Evolutionary conservation across 345 rosid genomes (phyloP).

Genomic region (Linum lewisii): DNA sequence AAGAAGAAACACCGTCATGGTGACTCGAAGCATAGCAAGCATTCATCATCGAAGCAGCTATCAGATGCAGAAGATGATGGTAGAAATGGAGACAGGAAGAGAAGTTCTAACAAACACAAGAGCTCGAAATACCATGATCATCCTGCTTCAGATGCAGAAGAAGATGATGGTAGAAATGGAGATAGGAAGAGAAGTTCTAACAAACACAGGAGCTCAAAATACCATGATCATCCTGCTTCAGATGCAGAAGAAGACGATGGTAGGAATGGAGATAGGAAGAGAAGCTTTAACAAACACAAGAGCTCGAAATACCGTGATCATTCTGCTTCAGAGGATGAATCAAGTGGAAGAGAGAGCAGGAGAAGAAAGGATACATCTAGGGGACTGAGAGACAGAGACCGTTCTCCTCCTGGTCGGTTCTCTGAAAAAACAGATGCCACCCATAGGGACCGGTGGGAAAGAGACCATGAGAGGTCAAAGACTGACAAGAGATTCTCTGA

Average conservation of each 20-base stretch:
- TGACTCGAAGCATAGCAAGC: conserved; percentile 39
- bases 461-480: conserved; percentile 29
- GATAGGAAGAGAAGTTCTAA: conserved; percentile 21
- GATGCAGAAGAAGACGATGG: conserved; percentile 26
- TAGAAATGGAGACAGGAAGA: conserved; percentile 23
- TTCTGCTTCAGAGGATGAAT: conserved; percentile 32
- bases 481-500: conserved; percentile 24
- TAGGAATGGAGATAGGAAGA: conserved; percentile 23
- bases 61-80: conserved; percentile 24
- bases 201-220: conserved; percentile 18
- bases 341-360: conserved; percentile 22
- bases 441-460: conserved; percentile 16
- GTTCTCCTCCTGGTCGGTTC: conserved; percentile 21
- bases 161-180: conserved; percentile 24
- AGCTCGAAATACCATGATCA: conserved; percentile 20
- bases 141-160: conserved; percentile 22
- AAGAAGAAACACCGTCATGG: conserved; percentile 29
- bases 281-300: conserved; percentile 18
- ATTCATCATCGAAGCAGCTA: conserved; percentile 24
- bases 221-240: conserved; percentile 16
- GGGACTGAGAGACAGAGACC: conserved; percentile 26
- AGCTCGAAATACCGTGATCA: conserved; percentile 20
- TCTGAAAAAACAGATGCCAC: conserved; percentile 18
- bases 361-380: conserved; percentile 19
- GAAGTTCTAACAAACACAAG: conserved; percentile 18